These are phyloP conservation scores for Mariannaea sp. DNA, from an alignment of 2,329 filamentous ascomycete species.

Conservation along the genomic window DNA sequence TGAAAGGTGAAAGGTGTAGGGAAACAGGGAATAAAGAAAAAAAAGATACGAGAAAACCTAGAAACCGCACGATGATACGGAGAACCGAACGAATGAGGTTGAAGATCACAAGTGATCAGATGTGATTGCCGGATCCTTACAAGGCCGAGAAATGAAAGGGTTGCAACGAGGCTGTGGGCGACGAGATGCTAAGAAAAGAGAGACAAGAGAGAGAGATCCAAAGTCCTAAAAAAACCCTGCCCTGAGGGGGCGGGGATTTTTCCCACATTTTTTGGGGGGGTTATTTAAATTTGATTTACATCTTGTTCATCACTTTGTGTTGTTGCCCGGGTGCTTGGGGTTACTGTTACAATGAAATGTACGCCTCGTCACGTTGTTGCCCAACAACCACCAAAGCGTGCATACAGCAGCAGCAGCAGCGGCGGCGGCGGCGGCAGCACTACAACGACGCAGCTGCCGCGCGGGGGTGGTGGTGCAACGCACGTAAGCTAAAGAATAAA, in stretches of 20 bases:
- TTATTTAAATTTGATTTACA: too few relatives aligned
- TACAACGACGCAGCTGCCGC: too few relatives aligned
- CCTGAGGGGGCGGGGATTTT: too few relatives aligned
- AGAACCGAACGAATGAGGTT: not conserved
- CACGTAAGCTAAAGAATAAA: too few relatives aligned
- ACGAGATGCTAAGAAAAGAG: not conserved
- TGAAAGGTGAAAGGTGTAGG: too few relatives aligned
- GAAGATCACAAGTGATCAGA: not conserved
- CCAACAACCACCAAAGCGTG: too few relatives aligned
- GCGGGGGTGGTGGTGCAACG: too few relatives aligned
- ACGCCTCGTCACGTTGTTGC: not conserved
- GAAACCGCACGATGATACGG: not conserved
- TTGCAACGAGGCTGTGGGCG: not conserved
- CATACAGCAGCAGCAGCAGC: too few relatives aligned
- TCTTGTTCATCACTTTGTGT: not conserved
- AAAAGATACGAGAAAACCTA: not conserved
- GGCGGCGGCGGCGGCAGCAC: too few relatives aligned
- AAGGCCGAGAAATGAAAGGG: not conserved
- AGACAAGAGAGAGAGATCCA: slow-evolving; percentile 6
- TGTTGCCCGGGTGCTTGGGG: not conserved
- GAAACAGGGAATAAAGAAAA: too few relatives aligned
- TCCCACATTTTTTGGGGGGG: too few relatives aligned
- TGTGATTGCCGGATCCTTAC: not conserved
- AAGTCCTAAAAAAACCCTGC: too few relatives aligned
- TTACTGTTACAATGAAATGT: not conserved